Evolutionary conservation across 495 filamentous ascomycete genomes (phyloP).

Genomic region (Talaromyces nanjingensis): DNA sequence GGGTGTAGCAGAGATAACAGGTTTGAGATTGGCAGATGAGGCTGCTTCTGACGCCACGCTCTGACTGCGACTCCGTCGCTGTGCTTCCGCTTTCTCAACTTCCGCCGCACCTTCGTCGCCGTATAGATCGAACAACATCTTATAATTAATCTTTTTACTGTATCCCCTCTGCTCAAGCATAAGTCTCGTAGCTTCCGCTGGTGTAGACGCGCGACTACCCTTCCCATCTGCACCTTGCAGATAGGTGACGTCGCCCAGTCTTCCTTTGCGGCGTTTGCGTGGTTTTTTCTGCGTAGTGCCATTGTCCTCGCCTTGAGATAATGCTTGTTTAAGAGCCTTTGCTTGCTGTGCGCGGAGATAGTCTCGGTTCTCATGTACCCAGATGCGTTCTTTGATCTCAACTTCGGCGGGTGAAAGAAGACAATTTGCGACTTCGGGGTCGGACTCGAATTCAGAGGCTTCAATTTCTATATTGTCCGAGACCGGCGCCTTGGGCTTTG

Average conservation of each 20-base stretch:
- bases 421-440: slow-evolving; percentile 77
- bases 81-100: slow-evolving; percentile 20
- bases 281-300: slow-evolving; percentile 23
- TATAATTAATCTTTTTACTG: slow-evolving; percentile 81
- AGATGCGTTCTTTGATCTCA: slow-evolving; percentile 76
- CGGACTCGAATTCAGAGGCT: slow-evolving; percentile 66
- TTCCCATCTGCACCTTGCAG: slow-evolving; percentile 36
- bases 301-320: slow-evolving; percentile 43
- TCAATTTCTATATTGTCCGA: slow-evolving; percentile 50
- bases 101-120: slow-evolving; percentile 26
- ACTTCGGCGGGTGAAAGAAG: slow-evolving; percentile 63
- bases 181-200: slow-evolving; percentile 66
- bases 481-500: slow-evolving; percentile 19
- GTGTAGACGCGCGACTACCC: slow-evolving; percentile 37
- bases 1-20: not conserved
- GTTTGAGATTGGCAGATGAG: not conserved
- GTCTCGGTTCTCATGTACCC: slow-evolving; percentile 89
- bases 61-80: slow-evolving; percentile 22
- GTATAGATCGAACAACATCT: slow-evolving; percentile 47
- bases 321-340: slow-evolving; percentile 60
- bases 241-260: slow-evolving; percentile 44
- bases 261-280: slow-evolving; percentile 39
- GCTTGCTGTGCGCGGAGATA: slow-evolving; percentile 78
- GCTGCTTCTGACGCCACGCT: slow-evolving; percentile 22
- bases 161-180: slow-evolving; percentile 66